Evolutionary conservation across 768 basidiomycete genomes (phyloP), one percentile per base, ranked within the genome.

Genomic region (Hirschioporus abietinus): DNA sequence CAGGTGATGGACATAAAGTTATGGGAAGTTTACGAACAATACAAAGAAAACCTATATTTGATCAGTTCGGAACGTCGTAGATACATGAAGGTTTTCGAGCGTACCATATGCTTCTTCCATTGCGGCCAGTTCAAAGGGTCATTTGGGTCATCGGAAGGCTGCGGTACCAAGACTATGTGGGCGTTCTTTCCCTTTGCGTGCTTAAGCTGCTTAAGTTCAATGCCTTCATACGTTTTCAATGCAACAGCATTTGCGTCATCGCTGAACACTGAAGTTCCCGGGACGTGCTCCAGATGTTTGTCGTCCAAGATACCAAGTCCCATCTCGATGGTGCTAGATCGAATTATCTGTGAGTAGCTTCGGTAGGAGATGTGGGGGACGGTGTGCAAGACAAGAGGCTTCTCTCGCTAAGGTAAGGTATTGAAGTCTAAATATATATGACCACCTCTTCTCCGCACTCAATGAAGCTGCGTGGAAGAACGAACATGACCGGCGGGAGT

Each of bases 91-190:
- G 7, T 25, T 9, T 18, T 34, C 18, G 25, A 7, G 58, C 58
- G 52, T 57, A 72, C 66, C 59, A 68, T 8, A n/a, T 67, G 65
- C 63, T 74, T 74, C 66, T 73, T 72, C 66, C 63, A 65, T 17
- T 57, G 3, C 6, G 68, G 35, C 73, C 73, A 74, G 69, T 74
- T 73, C 35, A 74, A 67, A 9, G 73, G 73, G 60, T 74, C 73
- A 25, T 68, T 70, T 6, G 73, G 72, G 63, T 74, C 73, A 62
- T 73, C 71, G 6, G 67, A 68, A 17, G 73, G 73, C 57, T 74
- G 72, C 0, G 73, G 71, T 20, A 52, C 42, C 52, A 74, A 69
- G 20, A 72, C 58, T 0, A 71, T 72, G 67, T 73, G 69, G 17
- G 70, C 67, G 42, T 65, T 66, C 23, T 67, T 66, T 7, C 71